phyloP scores from a whole-genome alignment of 352 stramenopile genomes.

The Phytophthora chlamydospora region DNA sequence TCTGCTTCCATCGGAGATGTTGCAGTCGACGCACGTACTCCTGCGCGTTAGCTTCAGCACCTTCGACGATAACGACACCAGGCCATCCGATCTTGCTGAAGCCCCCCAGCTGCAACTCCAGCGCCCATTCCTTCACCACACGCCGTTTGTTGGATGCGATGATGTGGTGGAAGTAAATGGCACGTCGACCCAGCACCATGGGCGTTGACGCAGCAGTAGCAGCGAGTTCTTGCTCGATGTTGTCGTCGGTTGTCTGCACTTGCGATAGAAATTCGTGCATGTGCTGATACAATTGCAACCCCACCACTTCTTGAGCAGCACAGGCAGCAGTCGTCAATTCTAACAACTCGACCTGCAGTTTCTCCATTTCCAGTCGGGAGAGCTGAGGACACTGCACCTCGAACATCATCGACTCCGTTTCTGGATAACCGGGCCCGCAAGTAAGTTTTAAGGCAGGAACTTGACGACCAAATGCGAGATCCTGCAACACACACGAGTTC shows the following conservation, averaged over 20 bases:
- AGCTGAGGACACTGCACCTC: constrained; percentile 61
- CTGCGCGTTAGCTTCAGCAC: constrained; percentile 50
- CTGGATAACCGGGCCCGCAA: constrained; percentile 53
- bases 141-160: constrained; percentile 74
- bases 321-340: constrained; percentile 33
- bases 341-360: constrained; percentile 43
- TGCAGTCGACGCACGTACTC: constrained; percentile 81
- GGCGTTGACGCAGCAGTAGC: background rate
- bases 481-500: constrained; percentile 8
- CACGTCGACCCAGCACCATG: constrained; percentile 57
- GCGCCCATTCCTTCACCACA: constrained; percentile 74
- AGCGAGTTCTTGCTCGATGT: constrained; percentile 3
- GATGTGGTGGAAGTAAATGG: constrained; percentile 89
- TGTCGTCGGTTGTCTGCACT: constrained; percentile 5
- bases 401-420: constrained; percentile 36
- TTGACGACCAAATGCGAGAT: constrained; percentile 27
- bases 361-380: constrained; percentile 43
- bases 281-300: constrained; percentile 68
- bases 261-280: constrained; percentile 62
- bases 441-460: constrained; percentile 54
- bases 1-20: constrained; percentile 83
- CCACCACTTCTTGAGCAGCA: constrained; percentile 47
- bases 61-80: constrained; percentile 79
- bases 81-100: constrained; percentile 88
- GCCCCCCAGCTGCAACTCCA: constrained; percentile 66